A percentile compares a stretch with the other conserved stretches of the same genome.
These are phyloP conservation scores for Triangularia setosa DNA, from an alignment of 2,329 filamentous ascomycete species.

Conservation along the genomic window DNA sequence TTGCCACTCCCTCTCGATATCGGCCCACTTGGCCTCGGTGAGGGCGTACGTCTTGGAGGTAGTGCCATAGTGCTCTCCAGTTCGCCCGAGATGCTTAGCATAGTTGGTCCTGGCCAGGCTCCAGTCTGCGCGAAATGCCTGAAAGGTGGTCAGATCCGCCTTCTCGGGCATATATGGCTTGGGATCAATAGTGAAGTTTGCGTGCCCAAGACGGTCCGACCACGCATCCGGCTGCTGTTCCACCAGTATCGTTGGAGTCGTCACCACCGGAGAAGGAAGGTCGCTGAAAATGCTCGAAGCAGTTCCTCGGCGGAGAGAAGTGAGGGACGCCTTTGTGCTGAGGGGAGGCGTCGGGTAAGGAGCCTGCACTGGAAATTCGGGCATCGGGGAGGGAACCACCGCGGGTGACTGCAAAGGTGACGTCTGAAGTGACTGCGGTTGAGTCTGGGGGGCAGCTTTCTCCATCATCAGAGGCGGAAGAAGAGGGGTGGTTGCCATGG, in stretches of 20 bases:
- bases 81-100: constrained; percentile 82
- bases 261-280: constrained; percentile 52
- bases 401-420: constrained; percentile 86
- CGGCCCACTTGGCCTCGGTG: constrained; percentile 85
- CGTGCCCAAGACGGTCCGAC: constrained; percentile 82
- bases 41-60: constrained; percentile 85
- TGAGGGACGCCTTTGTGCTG: constrained; percentile 71
- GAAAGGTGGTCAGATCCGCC: constrained; percentile 54
- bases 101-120: constrained; percentile 79
- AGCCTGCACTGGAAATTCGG: constrained; percentile 36
- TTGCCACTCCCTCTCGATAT: constrained; percentile 73
- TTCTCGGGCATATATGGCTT: constrained; percentile 69
- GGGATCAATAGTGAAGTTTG: constrained; percentile 85
- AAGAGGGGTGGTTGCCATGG: constrained; percentile 73
- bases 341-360: constrained; percentile 63
- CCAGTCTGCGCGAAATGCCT: constrained; percentile 73
- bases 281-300: constrained; percentile 38
- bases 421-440: constrained; percentile 54
- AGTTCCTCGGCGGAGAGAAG: constrained; percentile 64
- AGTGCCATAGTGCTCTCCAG: constrained; percentile 82
- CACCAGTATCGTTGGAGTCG: constrained; percentile 41
- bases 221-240: constrained; percentile 72
- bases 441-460: constrained; percentile 40
- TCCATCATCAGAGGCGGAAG: constrained; percentile 75
- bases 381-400: constrained; percentile 47